Conservation (phyloP, 805 yeast genomes). For the Candida xyloterini region DNA sequence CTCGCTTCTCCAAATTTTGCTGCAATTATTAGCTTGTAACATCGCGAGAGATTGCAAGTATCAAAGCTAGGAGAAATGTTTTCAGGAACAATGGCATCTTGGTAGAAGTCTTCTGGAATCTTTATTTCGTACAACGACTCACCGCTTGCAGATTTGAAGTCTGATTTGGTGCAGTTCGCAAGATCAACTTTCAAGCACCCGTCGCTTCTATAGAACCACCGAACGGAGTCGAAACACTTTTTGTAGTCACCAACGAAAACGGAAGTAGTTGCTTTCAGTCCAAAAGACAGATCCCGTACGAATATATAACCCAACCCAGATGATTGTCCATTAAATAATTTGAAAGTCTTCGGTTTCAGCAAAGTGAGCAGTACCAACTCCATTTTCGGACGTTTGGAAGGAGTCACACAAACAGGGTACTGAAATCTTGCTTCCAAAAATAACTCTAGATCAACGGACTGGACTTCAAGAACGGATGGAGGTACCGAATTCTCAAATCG, state of each 20-base stretch:
- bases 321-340: conserved; percentile 39
- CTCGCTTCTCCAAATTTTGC: conserved; percentile 30
- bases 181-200: conserved; percentile 35
- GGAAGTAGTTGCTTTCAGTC: conserved; percentile 28
- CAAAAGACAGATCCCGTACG: conserved; percentile 39
- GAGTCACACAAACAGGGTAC: conserved; percentile 46
- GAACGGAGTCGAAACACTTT: conserved; percentile 22
- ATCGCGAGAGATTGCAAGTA: conserved; percentile 52
- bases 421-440: conserved; percentile 48
- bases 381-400: conserved; percentile 34
- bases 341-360: conserved; percentile 21
- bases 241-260: conserved; percentile 21
- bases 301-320: conserved; percentile 48
- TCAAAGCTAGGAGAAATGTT: conserved; percentile 51
- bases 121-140: conserved; percentile 39
- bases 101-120: conserved; percentile 39
- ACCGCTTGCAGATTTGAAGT: conserved; percentile 16
- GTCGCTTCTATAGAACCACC: not conserved
- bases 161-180: conserved; percentile 31
- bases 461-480: conserved; percentile 24
- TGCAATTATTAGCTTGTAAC: conserved; percentile 37
- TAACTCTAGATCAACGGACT: conserved; percentile 37
- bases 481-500: conserved; percentile 1
- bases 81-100: conserved; percentile 44
- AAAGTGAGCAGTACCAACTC: conserved; percentile 24